Conservation (phyloP, 2,329 filamentous ascomycete genomes). For the Epichloe amarillans region DNA sequence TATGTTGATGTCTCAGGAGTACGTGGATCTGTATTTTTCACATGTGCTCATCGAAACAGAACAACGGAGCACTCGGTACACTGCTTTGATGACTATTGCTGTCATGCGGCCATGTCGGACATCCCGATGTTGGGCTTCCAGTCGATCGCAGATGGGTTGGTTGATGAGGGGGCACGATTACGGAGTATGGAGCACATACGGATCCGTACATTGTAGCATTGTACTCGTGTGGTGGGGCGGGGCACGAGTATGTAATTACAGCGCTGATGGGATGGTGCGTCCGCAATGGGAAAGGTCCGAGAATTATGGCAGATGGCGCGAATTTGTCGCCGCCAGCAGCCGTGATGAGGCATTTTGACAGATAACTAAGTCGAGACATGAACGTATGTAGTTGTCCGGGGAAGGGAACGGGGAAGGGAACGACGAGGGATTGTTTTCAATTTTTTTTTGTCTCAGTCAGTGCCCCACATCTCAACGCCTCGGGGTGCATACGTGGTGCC, state of each 20-base stretch:
- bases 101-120: background rate
- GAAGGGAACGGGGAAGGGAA: background rate
- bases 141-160: background rate
- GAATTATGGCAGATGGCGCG: background rate
- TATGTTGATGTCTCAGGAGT: no score
- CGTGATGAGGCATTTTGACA: background rate
- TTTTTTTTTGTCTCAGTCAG: background rate
- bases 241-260: no score
- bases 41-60: no score
- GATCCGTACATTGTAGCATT: no score
- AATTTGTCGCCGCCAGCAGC: background rate
- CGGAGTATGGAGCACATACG: no score
- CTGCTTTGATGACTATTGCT: no score
- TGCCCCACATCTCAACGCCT: background rate
- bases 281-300: background rate
- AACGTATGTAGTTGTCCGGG: background rate
- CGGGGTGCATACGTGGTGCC: background rate
- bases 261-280: background rate
- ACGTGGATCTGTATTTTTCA: no score
- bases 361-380: no score
- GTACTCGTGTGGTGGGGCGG: no score
- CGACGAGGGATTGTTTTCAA: background rate
- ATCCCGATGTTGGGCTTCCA: constrained; percentile 21
- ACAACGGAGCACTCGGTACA: no score
- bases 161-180: background rate